Conservation (phyloP, 2,329 filamentous ascomycete species). For the Xylariaceae sp. region DNA sequence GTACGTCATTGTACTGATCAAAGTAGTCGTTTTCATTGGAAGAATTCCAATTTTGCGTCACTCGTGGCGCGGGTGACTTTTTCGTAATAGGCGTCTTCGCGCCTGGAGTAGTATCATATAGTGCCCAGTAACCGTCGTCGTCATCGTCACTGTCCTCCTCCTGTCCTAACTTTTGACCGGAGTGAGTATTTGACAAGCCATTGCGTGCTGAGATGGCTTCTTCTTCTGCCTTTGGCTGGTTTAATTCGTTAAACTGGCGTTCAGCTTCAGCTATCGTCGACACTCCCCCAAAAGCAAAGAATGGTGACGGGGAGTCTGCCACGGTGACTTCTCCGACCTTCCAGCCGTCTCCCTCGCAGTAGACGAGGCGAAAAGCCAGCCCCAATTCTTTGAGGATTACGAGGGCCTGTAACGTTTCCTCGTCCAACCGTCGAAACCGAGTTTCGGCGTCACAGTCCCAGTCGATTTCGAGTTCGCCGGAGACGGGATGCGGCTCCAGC, state of each 20-base stretch:
- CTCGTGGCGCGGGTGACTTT: slow-evolving; percentile 54
- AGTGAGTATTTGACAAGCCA: slow-evolving; percentile 13
- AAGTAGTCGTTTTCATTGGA: slow-evolving; percentile 66
- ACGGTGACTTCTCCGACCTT: slow-evolving; percentile 63
- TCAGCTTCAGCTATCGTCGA: slow-evolving; percentile 56
- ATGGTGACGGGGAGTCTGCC: slow-evolving; percentile 52
- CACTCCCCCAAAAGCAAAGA: slow-evolving; percentile 47
- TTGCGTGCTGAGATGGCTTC: slow-evolving; percentile 10
- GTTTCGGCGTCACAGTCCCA: slow-evolving; percentile 58
- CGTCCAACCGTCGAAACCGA: slow-evolving; percentile 63
- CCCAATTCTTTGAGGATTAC: slow-evolving; percentile 56
- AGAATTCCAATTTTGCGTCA: slow-evolving; percentile 29
- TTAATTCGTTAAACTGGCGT: slow-evolving; percentile 41
- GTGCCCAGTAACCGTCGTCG: slow-evolving; percentile 73
- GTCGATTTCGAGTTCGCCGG: slow-evolving; percentile 72
- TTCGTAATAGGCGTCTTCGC: slow-evolving; percentile 56
- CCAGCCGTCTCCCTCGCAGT: slow-evolving; percentile 66
- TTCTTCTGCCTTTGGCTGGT: slow-evolving; percentile 22
- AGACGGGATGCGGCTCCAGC: slow-evolving; percentile 74
- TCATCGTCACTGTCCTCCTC: slow-evolving; percentile 46
- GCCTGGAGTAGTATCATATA: slow-evolving; percentile 66
- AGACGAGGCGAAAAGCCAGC: slow-evolving; percentile 61
- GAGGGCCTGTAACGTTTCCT: slow-evolving; percentile 67
- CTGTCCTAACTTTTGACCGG: not conserved
- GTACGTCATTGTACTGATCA: slow-evolving; percentile 69